Conservation (phyloP, 441 rosid species). For the Croton laevigatus region DNA sequence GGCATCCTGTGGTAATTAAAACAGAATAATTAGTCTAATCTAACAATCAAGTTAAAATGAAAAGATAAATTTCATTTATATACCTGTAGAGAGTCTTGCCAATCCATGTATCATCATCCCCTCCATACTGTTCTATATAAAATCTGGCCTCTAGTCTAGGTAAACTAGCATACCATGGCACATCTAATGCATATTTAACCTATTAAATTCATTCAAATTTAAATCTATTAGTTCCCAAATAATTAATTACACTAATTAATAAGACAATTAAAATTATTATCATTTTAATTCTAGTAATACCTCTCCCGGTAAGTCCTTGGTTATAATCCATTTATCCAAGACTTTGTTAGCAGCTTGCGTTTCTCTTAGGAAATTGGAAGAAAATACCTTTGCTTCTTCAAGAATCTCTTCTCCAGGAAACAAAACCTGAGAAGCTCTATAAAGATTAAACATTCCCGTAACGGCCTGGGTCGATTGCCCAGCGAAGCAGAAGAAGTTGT, state of each 20-base stretch:
- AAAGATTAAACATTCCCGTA: conserved; percentile 82
- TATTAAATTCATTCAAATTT: conserved; percentile 14
- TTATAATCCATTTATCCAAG: conserved; percentile 88
- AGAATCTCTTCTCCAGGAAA: conserved; percentile 74
- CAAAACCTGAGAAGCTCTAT: conserved; percentile 69
- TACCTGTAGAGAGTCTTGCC: conserved; percentile 98
- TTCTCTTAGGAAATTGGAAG: conserved; percentile 43
- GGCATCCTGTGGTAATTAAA: conserved; percentile 56
- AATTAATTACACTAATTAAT: background rate
- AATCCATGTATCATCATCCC: conserved; percentile 94
- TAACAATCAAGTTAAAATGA: too few relatives aligned
- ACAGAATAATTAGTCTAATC: background rate
- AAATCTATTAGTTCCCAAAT: too few relatives aligned
- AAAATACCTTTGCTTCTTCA: conserved; percentile 49
- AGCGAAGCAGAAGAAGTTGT: conserved; percentile 65
- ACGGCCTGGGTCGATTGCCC: conserved; percentile 93
- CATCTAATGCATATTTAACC: too few relatives aligned
- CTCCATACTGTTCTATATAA: too few relatives aligned
- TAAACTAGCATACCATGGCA: too few relatives aligned
- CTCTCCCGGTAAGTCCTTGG: conserved; percentile 92
- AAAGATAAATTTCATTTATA: too few relatives aligned
- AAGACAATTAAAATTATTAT: background rate
- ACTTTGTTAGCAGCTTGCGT: conserved; percentile 55
- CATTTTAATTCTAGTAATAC: conserved; percentile 28
- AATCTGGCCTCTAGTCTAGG: too few relatives aligned